Percentiles rank a stretch among this genome's conserved stretches.
Conservation (phyloP, 2,329 filamentous ascomycete species). For the Xylaria sp. region DNA sequence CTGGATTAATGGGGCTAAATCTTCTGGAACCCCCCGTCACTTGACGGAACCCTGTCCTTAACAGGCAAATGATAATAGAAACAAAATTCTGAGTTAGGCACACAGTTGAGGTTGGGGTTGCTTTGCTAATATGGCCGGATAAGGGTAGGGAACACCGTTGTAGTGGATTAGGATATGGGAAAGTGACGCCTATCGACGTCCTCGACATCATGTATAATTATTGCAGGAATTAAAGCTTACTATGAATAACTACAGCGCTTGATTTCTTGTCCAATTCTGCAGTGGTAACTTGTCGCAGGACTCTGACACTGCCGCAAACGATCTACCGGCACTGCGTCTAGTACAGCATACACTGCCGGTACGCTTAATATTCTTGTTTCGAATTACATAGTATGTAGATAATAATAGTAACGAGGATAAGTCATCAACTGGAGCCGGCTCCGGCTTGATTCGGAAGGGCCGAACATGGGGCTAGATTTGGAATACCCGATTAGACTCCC, state of each 20-base stretch:
- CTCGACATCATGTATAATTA: background rate
- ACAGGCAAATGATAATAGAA: background rate
- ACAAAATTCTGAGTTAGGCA: background rate
- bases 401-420: constrained; percentile 26
- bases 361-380: constrained; percentile 21
- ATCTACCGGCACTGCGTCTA: constrained; percentile 1
- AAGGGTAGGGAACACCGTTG: background rate
- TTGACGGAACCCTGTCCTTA: no score
- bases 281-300: background rate
- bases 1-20: constrained; percentile 8
- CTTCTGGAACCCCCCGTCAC: constrained; percentile 2
- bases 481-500: constrained; percentile 31
- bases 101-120: background rate
- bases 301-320: background rate
- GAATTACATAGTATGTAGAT: constrained; percentile 8
- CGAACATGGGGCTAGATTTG: constrained; percentile 35
- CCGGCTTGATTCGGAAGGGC: constrained; percentile 36
- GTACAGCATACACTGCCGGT: background rate
- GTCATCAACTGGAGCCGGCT: constrained; percentile 28
- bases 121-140: background rate
- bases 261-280: background rate
- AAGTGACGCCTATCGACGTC: background rate
- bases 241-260: background rate
- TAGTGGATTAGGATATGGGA: background rate
- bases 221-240: background rate